Evolutionary conservation across 306 rosid species (phyloP).

Genomic region (Quercus wislizeni): DNA sequence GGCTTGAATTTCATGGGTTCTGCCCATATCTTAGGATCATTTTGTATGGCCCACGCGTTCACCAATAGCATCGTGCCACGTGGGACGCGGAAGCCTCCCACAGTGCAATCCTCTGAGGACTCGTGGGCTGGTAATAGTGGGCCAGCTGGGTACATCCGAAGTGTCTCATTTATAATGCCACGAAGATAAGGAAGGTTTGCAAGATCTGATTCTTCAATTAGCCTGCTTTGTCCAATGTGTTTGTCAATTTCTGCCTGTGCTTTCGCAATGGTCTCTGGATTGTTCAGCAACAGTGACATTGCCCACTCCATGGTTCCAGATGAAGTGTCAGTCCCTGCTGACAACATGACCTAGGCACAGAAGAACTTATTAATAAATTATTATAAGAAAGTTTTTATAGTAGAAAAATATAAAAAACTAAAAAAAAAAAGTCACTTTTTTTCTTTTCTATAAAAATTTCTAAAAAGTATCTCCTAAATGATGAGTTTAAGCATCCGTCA

Average conservation of each 20-base stretch:
- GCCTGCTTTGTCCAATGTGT: conserved; percentile 4
- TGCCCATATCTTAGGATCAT: conserved; percentile 28
- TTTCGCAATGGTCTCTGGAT: conserved; percentile 23
- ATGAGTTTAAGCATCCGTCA: too few relatives aligned
- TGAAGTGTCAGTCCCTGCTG: conserved; percentile 32
- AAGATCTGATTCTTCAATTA: conserved; percentile 31
- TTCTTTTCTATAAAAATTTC: too few relatives aligned
- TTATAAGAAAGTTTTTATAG: too few relatives aligned
- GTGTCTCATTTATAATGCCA: conserved; percentile 34
- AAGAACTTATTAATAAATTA: too few relatives aligned
- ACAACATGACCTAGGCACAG: neutral
- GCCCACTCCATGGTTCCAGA: conserved; percentile 37
- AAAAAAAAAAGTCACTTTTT: too few relatives aligned
- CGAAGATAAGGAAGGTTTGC: conserved; percentile 22
- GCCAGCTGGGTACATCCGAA: conserved; percentile 34
- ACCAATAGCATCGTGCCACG: conserved; percentile 38
- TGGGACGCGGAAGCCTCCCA: conserved; percentile 40
- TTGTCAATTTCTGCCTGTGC: conserved; percentile 14
- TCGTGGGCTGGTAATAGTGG: conserved; percentile 40
- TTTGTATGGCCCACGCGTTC: conserved; percentile 45
- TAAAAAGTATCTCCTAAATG: too few relatives aligned
- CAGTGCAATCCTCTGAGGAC: conserved; percentile 24
- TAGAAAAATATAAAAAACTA: too few relatives aligned
- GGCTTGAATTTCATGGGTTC: conserved; percentile 33
- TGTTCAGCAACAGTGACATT: conserved; percentile 24